Evolutionary conservation across 169 alveolate species (phyloP).

Genomic region (Cryptosporidium andersoni): DNA sequence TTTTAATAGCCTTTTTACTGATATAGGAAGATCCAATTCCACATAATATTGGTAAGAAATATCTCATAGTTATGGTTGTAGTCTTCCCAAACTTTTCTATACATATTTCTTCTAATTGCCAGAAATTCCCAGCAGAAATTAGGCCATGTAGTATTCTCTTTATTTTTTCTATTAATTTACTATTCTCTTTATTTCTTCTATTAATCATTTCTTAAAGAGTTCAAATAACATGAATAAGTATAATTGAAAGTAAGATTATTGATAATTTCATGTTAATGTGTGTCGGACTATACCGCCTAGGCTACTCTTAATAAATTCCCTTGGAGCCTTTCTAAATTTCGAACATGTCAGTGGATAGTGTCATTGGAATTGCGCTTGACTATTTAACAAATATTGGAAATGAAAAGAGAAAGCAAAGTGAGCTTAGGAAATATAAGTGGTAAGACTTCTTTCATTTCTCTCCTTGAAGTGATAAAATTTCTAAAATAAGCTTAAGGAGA

Average conservation of each 20-base stretch:
- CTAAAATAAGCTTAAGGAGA: slow-evolving; percentile 5
- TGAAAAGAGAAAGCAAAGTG: too few species aligned
- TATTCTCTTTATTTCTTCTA: not conserved
- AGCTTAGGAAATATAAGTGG: too few species aligned
- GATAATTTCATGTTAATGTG: too few species aligned
- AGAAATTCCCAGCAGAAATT: not conserved
- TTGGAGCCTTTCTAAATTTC: too few species aligned
- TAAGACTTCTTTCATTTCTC: too few species aligned
- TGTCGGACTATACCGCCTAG: too few species aligned
- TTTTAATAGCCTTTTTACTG: slow-evolving; percentile 26
- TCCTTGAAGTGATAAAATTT: too few species aligned
- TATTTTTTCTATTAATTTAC: slow-evolving; percentile 2
- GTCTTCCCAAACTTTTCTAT: slow-evolving; percentile 26
- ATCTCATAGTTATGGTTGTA: slow-evolving; percentile 18
- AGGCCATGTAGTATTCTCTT: not conserved
- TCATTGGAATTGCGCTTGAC: too few species aligned
- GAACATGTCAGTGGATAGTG: too few species aligned
- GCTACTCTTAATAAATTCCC: too few species aligned
- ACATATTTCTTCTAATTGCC: slow-evolving; percentile 3
- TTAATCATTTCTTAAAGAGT: not conserved
- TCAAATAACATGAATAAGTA: not conserved
- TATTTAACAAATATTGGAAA: too few species aligned
- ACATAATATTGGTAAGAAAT: slow-evolving; percentile 17
- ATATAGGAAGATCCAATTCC: slow-evolving; percentile 24
- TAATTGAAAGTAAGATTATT: too few species aligned